These are phyloP conservation scores for Aegilops longissima DNA, from an alignment of 176 grass and related monocot species.

Conservation along the genomic window DNA sequence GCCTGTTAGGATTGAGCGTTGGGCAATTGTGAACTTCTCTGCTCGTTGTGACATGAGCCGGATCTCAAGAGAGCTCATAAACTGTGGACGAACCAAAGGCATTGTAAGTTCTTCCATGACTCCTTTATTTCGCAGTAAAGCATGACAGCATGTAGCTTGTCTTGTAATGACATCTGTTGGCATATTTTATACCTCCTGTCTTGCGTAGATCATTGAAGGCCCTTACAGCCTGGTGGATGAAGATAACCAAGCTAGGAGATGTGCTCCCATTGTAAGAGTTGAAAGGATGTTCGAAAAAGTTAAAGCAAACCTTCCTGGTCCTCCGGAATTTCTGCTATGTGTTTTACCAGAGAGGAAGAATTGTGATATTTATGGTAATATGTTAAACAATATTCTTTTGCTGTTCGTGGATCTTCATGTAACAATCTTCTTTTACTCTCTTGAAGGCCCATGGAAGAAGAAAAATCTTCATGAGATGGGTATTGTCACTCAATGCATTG, in stretches of 20 bases:
- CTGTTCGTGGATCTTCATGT: not conserved
- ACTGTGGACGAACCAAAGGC: conserved; percentile 83
- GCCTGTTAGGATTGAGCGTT: conserved; percentile 64
- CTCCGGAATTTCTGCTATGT: conserved; percentile 86
- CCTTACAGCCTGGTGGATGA: conserved; percentile 74
- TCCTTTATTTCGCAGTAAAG: conserved; percentile 14
- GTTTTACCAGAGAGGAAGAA: conserved; percentile 89
- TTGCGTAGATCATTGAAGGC: conserved; percentile 59
- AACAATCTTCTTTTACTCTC: conserved; percentile 12
- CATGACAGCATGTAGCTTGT: conserved; percentile 10
- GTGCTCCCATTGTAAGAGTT: conserved; percentile 69
- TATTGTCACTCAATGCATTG: conserved; percentile 87
- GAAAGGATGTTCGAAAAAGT: conserved; percentile 89
- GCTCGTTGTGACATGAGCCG: conserved; percentile 82
- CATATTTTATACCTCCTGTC: conserved; percentile 18
- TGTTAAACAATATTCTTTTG: not conserved
- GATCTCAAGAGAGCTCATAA: conserved; percentile 82
- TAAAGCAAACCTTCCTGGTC: conserved; percentile 47
- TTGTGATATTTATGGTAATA: conserved; percentile 83
- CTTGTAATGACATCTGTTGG: conserved; percentile 26
- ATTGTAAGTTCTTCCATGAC: conserved; percentile 61
- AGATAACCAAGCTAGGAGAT: conserved; percentile 66
- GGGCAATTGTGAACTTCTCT: conserved; percentile 96
- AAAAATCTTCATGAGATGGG: conserved; percentile 94
- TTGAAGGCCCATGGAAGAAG: conserved; percentile 93